Evolutionary conservation across 768 basidiomycete genomes (phyloP), one percentile per base, ranked within the genome.

Genomic region (Pisolithus albus): DNA sequence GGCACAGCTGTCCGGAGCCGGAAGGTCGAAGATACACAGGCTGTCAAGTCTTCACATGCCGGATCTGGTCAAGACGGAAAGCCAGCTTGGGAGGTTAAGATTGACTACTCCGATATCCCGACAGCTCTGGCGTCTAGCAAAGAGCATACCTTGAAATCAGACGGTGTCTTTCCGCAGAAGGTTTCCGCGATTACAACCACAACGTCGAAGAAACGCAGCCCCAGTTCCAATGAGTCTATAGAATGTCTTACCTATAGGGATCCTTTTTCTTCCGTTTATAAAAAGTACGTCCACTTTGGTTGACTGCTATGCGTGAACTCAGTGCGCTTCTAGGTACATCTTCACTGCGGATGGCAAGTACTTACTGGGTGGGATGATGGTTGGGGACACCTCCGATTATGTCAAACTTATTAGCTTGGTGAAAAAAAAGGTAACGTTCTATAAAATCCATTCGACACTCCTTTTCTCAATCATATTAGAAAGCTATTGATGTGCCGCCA

Each of bases 321-420:
- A 19, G n/a, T 55, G 32, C 39, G 7, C 50, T 11, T 7, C 47
- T 34, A 74, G 73, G 60, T 86, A 84, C 55, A 78, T 88, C 40
- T 88, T 88, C 62, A 82, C 76, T 10, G 74, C 75, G 7, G 84
- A 88, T 59, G 86, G 86, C 10, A 81, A 83, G 64, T 75, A 84
- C 56, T 70, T 89, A 11, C 67, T 89, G 4, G 86, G 86, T 11
- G 86, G 86, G 4, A 85, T 86, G 78, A 84, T 88, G 84, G 77
- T 89, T n/a, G 86, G 86, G 3, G 83, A 86, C 59, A 79, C 79
- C 9, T 73, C 71, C 36, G 82, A 84, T 60, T 86, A 81, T 59
- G 76, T 81, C 51, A 86, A 86, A 64, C 72, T 88, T 13, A 74
- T 87, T n/a, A 71, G 80, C 11, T 70, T 87, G 30, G 80, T 84